A percentile compares a stretch with the other conserved stretches of the same genome.
Conservation (phyloP, 2,329 filamentous ascomycete species). For the Calonectria multiphialidica region DNA sequence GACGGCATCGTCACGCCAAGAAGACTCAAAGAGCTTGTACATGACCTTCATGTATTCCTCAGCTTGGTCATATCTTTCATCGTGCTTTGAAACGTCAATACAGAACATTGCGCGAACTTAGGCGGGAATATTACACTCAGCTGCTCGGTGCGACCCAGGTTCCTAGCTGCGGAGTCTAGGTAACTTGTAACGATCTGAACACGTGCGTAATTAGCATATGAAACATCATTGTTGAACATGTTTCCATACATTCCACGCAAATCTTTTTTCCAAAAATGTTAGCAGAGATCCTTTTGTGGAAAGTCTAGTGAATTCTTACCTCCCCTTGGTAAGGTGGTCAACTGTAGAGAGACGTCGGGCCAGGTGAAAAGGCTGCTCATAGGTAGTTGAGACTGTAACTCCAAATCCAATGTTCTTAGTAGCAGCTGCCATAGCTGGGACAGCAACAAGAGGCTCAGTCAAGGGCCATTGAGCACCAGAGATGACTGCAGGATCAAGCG, state of each 20-base stretch:
- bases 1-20: conserved; percentile 76
- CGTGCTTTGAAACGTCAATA: conserved; percentile 59
- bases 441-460: conserved; percentile 74
- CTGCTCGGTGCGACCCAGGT: conserved; percentile 71
- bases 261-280: conserved; percentile 43
- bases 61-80: conserved; percentile 73
- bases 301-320: conserved; percentile 47
- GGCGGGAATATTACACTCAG: conserved; percentile 36
- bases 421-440: conserved; percentile 78
- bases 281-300: not conserved
- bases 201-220: conserved; percentile 41
- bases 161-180: conserved; percentile 76
- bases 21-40: conserved; percentile 76
- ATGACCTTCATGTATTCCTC: conserved; percentile 75
- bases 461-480: conserved; percentile 79
- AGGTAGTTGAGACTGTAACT: conserved; percentile 77
- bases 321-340: conserved; percentile 75
- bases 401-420: conserved; percentile 78
- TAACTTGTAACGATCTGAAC: conserved; percentile 75
- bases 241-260: conserved; percentile 67
- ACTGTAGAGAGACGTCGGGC: conserved; percentile 74
- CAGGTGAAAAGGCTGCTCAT: conserved; percentile 78
- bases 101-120: not conserved
- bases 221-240: not conserved
- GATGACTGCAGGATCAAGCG: conserved; percentile 68